These are phyloP conservation scores for Ganoderma lucidum DNA, from an alignment of 1,284 basidiomycete genomes.

Conservation along the genomic window DNA sequence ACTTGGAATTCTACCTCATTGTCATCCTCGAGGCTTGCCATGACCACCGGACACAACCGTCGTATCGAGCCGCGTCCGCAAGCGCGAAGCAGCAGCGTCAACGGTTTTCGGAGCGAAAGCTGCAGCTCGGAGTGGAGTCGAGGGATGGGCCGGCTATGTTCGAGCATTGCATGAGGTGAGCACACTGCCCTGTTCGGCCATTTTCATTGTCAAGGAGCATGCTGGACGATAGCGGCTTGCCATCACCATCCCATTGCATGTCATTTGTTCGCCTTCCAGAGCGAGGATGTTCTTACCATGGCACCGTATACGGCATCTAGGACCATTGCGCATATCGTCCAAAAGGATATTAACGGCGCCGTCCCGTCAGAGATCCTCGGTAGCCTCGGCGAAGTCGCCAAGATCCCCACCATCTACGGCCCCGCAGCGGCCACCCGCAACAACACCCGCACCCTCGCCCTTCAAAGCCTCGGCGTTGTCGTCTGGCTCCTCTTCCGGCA, in stretches of 20 bases:
- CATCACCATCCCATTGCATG: background rate
- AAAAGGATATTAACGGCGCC: background rate
- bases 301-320: background rate
- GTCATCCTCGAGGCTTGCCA: constrained; percentile 2
- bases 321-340: background rate
- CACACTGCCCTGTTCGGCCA: background rate
- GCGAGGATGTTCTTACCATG: background rate
- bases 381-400: background rate
- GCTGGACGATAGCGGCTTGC: background rate
- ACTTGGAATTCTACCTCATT: background rate
- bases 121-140: background rate
- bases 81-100: background rate
- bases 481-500: background rate
- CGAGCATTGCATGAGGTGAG: constrained; percentile 2
- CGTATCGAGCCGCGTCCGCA: background rate
- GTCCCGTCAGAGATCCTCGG: background rate
- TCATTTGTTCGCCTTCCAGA: background rate
- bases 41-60: constrained; percentile 1
- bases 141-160: constrained; percentile 1
- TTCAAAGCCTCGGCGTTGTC: background rate
- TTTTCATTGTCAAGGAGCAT: background rate
- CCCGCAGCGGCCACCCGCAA: background rate
- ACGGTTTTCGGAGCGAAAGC: background rate
- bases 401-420: background rate
- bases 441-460: background rate